Evolutionary conservation across 345 rosid species (phyloP).

Genomic region (Hypericum perforatum): DNA sequence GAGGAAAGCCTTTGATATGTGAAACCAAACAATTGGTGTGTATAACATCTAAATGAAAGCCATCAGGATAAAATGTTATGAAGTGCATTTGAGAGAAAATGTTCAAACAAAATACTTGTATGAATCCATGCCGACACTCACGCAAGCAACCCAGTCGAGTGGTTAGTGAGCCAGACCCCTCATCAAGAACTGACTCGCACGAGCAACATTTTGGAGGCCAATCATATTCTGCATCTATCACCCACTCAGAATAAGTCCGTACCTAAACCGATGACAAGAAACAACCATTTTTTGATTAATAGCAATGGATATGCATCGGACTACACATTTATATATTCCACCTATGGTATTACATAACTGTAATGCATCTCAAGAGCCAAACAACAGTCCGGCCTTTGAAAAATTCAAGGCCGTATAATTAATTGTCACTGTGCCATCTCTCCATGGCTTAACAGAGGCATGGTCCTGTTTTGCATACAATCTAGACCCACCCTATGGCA

Average conservation of each 20-base stretch:
- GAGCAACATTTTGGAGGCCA: slow-evolving; percentile 89
- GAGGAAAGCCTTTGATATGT: slow-evolving; percentile 77
- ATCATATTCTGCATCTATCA: slow-evolving; percentile 96
- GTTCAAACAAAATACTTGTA: neutral
- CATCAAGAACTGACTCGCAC: slow-evolving; percentile 66
- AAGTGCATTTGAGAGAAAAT: slow-evolving; percentile 6
- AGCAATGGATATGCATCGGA: too few relatives aligned
- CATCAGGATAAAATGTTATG: slow-evolving; percentile 15
- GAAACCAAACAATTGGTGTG: slow-evolving; percentile 87
- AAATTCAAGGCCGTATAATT: too few relatives aligned
- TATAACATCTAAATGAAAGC: slow-evolving; percentile 50
- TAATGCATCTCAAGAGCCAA: too few relatives aligned
- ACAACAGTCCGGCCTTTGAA: too few relatives aligned
- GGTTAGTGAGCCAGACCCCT: slow-evolving; percentile 52
- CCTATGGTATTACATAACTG: too few relatives aligned
- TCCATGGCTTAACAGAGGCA: too few relatives aligned
- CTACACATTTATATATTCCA: too few relatives aligned
- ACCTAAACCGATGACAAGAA: slow-evolving; percentile 28
- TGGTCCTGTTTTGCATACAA: too few relatives aligned
- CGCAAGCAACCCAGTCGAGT: slow-evolving; percentile 98
- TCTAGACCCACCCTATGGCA: too few relatives aligned
- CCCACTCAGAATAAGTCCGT: slow-evolving; percentile 98
- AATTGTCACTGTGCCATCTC: too few relatives aligned
- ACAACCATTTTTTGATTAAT: too few relatives aligned
- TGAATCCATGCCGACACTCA: slow-evolving; percentile 31